phyloP scores from a whole-genome alignment of 768 basidiomycete genomes.

The Macrolepiota dolichaula region DNA sequence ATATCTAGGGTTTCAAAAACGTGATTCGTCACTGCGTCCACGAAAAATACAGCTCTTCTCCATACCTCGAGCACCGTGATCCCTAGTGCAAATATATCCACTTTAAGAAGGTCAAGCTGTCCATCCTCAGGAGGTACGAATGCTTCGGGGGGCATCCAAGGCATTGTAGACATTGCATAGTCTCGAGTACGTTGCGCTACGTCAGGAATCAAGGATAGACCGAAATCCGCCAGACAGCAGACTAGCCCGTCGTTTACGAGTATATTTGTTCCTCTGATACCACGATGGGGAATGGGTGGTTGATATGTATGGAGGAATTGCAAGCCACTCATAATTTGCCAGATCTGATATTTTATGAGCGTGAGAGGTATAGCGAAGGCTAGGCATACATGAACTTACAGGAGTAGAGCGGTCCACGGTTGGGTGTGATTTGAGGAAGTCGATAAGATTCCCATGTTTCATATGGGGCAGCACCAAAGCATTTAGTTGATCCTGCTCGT shows the following conservation, averaged over 20 bases:
- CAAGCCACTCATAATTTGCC: constrained; percentile 1
- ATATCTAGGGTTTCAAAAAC: not conserved
- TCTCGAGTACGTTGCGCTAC: not conserved
- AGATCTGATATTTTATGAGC: not conserved
- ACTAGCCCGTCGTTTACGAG: not conserved
- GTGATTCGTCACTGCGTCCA: not conserved
- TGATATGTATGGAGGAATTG: not conserved
- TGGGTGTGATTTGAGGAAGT: not conserved
- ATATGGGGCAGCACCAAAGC: not conserved
- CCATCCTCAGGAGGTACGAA: not conserved
- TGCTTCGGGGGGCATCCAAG: not conserved
- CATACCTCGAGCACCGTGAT: not conserved
- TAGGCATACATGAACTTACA: not conserved
- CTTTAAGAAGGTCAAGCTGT: not conserved
- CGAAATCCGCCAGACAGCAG: constrained; percentile 1
- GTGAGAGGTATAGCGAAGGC: not conserved
- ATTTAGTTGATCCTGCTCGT: not conserved
- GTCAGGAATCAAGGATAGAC: not conserved
- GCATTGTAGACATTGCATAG: not conserved
- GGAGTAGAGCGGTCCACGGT: not conserved
- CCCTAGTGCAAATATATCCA: not conserved
- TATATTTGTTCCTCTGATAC: not conserved
- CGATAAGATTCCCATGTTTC: not conserved
- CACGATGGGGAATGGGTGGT: not conserved
- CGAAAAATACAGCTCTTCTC: not conserved